A percentile compares a stretch with the other conserved stretches of the same genome.
Conservation (phyloP, 2,329 filamentous ascomycete species). For the Fusarium irregulare region DNA sequence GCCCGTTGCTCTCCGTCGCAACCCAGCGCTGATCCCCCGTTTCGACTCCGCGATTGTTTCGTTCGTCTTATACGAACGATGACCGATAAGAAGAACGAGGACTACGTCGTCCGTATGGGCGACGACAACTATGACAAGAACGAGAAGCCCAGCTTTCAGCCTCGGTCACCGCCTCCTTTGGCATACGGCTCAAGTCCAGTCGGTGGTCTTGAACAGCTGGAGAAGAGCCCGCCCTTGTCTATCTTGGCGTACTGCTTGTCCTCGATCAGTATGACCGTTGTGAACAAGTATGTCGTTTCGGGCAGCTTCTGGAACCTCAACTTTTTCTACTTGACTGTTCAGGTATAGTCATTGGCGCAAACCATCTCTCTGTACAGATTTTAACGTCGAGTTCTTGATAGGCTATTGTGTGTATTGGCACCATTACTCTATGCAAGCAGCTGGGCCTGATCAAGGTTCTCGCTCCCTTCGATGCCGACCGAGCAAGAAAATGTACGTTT, state of each 20-base stretch:
- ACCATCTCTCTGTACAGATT: not conserved
- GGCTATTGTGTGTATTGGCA: constrained; percentile 88
- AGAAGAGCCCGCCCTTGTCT: constrained; percentile 82
- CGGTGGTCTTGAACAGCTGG: constrained; percentile 56
- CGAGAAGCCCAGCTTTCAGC: constrained; percentile 65
- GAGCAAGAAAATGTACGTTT: constrained; percentile 88
- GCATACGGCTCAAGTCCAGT: constrained; percentile 31
- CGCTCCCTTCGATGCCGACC: constrained; percentile 84
- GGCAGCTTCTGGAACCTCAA: constrained; percentile 93
- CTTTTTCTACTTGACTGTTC: constrained; percentile 91
- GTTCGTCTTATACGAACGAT: constrained; percentile 58
- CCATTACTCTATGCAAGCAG: constrained; percentile 86
- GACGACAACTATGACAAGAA: constrained; percentile 64
- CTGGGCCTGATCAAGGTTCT: constrained; percentile 83
- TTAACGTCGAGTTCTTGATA: constrained; percentile 52
- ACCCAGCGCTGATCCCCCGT: constrained; percentile 29
- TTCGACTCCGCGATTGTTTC: constrained; percentile 45
- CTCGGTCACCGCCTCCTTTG: constrained; percentile 41
- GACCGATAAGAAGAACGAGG: constrained; percentile 91
- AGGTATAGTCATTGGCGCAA: constrained; percentile 69
- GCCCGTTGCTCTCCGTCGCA: constrained; percentile 23
- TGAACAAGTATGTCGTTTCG: constrained; percentile 98
- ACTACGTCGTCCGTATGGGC: constrained; percentile 78
- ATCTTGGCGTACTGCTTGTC: constrained; percentile 92
- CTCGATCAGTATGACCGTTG: constrained; percentile 99